Evolutionary conservation across 2,329 filamentous ascomycete species (phyloP).

Genomic region (Hymenoscyphus albidus): DNA sequence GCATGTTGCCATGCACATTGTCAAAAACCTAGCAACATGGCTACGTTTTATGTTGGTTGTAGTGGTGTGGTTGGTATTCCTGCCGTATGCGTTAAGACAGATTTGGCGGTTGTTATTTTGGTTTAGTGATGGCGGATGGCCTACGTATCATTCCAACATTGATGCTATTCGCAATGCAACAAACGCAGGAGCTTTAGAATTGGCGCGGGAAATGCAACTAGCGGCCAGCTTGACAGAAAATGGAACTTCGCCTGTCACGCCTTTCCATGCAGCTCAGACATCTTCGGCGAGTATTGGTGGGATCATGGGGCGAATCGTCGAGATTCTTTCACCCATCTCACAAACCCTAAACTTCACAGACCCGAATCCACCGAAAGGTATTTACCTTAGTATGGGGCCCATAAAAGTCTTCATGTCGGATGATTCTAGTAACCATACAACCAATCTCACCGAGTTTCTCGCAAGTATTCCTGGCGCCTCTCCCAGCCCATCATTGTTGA

Average conservation of each 20-base stretch:
- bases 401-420: constrained; percentile 15
- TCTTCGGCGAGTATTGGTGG: constrained; percentile 38
- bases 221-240: constrained; percentile 25
- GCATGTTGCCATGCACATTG: constrained; percentile 69
- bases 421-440: constrained; percentile 12
- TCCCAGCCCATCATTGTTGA: constrained; percentile 45
- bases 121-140: constrained; percentile 42
- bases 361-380: constrained; percentile 30
- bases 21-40: constrained; percentile 72
- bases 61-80: constrained; percentile 81
- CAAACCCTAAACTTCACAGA: constrained; percentile 28
- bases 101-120: constrained; percentile 95
- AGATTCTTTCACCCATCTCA: constrained; percentile 27
- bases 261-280: constrained; percentile 34
- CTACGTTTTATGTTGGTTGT: constrained; percentile 72
- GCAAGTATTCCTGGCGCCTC: constrained; percentile 5
- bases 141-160: constrained; percentile 19
- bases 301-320: constrained; percentile 38
- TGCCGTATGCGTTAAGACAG: constrained; percentile 87
- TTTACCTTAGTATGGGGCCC: constrained; percentile 29
- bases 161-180: constrained; percentile 19
- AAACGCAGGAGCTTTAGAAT: constrained; percentile 22
- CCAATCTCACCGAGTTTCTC: constrained; percentile 15
- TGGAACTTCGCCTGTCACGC: constrained; percentile 32
- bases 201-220: constrained; percentile 26